Evolutionary conservation across 1,284 basidiomycete genomes (phyloP), one percentile per base, ranked within the genome.

Genomic region (Austropuccinia psidii): DNA sequence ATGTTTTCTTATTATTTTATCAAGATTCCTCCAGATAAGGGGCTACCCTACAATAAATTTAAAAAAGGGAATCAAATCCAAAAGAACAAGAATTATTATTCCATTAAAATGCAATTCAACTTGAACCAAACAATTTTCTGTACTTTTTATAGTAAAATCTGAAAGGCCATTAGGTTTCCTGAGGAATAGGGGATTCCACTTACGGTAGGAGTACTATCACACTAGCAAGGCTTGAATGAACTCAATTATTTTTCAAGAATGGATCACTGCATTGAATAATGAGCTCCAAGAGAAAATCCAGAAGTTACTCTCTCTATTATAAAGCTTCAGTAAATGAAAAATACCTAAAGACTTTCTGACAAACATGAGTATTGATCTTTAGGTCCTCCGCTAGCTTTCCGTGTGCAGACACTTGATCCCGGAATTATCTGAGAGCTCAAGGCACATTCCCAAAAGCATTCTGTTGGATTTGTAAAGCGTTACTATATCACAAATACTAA

Each of bases 11-110:
- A 17, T n/a, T n/a, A 13, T 49, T 31, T 8, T 39, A 6, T 37
- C 31, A 69, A 54, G 4, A 58, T 69, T 39, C 67, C 67, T 43
- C 67, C 67, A n/a, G 67, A 69, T 49, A 58, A 24, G n/a, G 54
- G 54, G 31, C 37, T 69, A 4, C 52, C 67, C 7, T 39, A 29
- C 37, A 33, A 58, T 11, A 9, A 60, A 49, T 15, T 5, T n/a
- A n/a, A n/a, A n/a, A 0, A 29, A 58, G 21, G 67, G 67, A 1
- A 11, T 55, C 11, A 57, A 69, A 37, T 19, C 31, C 31, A 29
- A 43, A 5, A 69, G 58, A 33, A 47, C 67, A 11, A 13, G 52
- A 15, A 4, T 69, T 3, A 69, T 54, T 27, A 21, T 69, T 49
- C 52, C 31, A 1, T 21, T 60, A 0, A 35, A 52, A 21, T 45